Base-by-base conservation (phyloP, 768 basidiomycete species). In the Pleurotus sapidus region DNA sequence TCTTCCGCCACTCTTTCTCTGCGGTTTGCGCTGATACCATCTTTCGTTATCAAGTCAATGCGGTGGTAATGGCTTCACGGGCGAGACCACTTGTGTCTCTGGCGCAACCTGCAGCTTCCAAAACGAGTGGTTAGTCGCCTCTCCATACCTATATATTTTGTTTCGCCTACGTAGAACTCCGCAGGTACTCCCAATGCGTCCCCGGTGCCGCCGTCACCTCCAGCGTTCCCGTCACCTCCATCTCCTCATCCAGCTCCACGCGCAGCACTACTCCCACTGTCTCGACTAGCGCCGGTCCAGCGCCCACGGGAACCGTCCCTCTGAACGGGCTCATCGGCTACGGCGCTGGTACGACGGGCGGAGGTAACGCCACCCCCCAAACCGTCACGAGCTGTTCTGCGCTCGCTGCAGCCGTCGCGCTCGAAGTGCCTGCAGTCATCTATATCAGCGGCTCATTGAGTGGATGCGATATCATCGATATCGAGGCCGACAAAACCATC, bases 171-270 rank as follows among this genome's bases (percentile, higher is more conserved):
- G 2, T 5, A 17, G 11, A 6, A 2, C 25, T 48, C 14, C 0
- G 2, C 20, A 50, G 49, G 49, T 50, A 50, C 27, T 50, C 49
- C n/a, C 49, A 50, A 23, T 50, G 49, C 49, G n/a, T 50, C 9
- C 25, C 49, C 2, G 30, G 49, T 0, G 24, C 8, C 4, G 9
- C 49, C 38, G 34, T 7, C 15, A 48, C 46, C 0, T 18, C 17
- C 46, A 18, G 14, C 3, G 14, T 25, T 5, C 46, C 46, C 5
- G n/a, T 14, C 23, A 48, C 46, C 7, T 48, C 46, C 0, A 18
- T 17, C 25, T 15, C n/a, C n/a, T n/a, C 49, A 3, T 45, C 43
- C 43, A 23, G 43, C 49, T 34, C 17, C 34, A 50, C 49, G 12
- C 15, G 25, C 49, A 23, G 15, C 27, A 14, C 25, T 7, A 15